Evolutionary conservation across 2,329 filamentous ascomycete genomes (phyloP), one percentile per base, ranked within the genome.

Genomic region (Aspergillus piperis): DNA sequence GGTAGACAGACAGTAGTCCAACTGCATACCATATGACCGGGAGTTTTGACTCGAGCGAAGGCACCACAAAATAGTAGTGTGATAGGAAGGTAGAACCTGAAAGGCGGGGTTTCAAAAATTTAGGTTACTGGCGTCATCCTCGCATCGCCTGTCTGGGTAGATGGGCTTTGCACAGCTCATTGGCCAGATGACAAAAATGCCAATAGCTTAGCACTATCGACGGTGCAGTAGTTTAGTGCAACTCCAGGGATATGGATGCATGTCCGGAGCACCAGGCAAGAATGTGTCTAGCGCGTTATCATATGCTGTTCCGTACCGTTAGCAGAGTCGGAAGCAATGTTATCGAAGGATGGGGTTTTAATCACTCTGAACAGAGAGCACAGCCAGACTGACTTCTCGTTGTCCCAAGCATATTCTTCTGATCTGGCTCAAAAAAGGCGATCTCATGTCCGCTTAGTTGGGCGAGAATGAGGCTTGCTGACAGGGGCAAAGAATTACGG

Each of bases 91-190:
- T n/a, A 39, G 21, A 32, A 48, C 19, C 48, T 52, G 48, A 60
- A 60, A 57, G 58, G 58, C 58, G 58, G 58, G 58, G 58, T 60
- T 60, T 55, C 54, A 51, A 15, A 47, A 57, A 39, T 25, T 53
- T 57, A 51, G 48, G 47, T 30, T 30, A 30, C 47, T 30, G 47
- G 47, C 47, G 47, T 50, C 47, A 50, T 50, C 25, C n/a, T 50
- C 25, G 47, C 25, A 30, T 23, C 21, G 44, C 23, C 25, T 15
- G 44, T 23, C 44, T n/a, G 44, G 5, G 25, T 27, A 32, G 25
- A 50, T 50, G 47, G 47, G 15, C n/a, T 50, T 50, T 11, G 47
- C 47, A 19, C 47, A 27, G 27, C 47, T 17, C 15, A 50, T 50
- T 50, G 47, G 47, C n/a, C 47, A 17, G 15, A n/a, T 8, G n/a